Evolutionary conservation across 2,329 filamentous ascomycete species (phyloP).

Genomic region (Ophiostoma angusticollis): DNA sequence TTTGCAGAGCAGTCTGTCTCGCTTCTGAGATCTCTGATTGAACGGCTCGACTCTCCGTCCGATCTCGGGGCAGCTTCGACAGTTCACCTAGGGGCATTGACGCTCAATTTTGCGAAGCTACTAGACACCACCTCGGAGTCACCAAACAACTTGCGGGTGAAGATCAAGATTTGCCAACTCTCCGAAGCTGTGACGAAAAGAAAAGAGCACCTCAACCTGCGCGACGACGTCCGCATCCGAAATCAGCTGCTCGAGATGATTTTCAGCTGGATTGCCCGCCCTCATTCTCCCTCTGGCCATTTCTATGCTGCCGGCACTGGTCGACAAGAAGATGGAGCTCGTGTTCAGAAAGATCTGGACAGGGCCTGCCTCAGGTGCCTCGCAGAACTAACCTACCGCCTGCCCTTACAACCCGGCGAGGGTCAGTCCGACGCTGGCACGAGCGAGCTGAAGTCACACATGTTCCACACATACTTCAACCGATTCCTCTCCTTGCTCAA

Average conservation of each 20-base stretch:
- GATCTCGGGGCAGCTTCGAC: conserved; percentile 50
- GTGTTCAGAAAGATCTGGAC: conserved; percentile 53
- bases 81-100: conserved; percentile 49
- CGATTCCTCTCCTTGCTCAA: conserved; percentile 54
- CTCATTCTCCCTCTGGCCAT: conserved; percentile 37
- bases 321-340: conserved; percentile 43
- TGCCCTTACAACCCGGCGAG: conserved; percentile 53
- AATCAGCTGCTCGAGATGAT: conserved; percentile 57
- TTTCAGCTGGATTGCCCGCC: conserved; percentile 54
- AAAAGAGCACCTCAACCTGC: conserved; percentile 55
- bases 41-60: conserved; percentile 48
- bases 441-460: conserved; percentile 55
- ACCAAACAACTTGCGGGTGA: conserved; percentile 45
- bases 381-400: conserved; percentile 52
- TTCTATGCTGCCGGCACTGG: conserved; percentile 19
- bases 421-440: conserved; percentile 53
- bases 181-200: conserved; percentile 52
- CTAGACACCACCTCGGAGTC: conserved; percentile 46
- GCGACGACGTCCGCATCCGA: conserved; percentile 55
- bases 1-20: conserved; percentile 57
- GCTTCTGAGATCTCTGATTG: conserved; percentile 49
- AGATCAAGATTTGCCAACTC: conserved; percentile 56
- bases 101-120: conserved; percentile 55
- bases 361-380: conserved; percentile 51
- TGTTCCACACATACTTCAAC: conserved; percentile 62